Conservation (phyloP, 129 eudicot genomes). For the Rutidosis leptorrhynchoides region DNA sequence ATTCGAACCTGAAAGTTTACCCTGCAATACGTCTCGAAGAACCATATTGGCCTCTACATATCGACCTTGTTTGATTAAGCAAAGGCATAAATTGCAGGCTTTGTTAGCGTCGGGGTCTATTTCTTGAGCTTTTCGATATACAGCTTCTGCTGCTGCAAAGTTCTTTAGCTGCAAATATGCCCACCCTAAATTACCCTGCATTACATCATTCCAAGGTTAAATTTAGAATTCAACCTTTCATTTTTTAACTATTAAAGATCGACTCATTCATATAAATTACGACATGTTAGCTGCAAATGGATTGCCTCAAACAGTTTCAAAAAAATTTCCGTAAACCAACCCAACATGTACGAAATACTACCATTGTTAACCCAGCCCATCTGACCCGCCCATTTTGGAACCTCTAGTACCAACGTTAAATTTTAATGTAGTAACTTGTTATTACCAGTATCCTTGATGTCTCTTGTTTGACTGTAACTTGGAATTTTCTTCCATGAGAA, state of each 20-base stretch:
- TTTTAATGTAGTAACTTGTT: not conserved
- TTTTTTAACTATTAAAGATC: not conserved
- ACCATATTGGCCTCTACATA: slow-evolving; percentile 45
- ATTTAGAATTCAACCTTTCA: not conserved
- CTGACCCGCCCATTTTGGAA: not conserved
- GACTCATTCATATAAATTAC: not conserved
- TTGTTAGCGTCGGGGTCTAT: slow-evolving; percentile 80
- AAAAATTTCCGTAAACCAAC: no score
- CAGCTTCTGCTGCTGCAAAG: slow-evolving; percentile 63
- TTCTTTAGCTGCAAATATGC: slow-evolving; percentile 72
- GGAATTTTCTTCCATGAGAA: slow-evolving; percentile 82
- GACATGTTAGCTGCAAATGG: no score
- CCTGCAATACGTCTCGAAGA: slow-evolving; percentile 49
- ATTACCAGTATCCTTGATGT: slow-evolving; percentile 77
- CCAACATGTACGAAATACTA: not conserved
- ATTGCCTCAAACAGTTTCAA: no score
- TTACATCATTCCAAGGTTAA: slow-evolving; percentile 6
- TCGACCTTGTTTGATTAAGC: slow-evolving; percentile 56
- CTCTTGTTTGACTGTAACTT: slow-evolving; percentile 73
- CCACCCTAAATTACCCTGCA: slow-evolving; percentile 91
- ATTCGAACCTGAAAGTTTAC: slow-evolving; percentile 47
- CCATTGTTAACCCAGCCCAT: not conserved
- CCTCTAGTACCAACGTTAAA: not conserved
- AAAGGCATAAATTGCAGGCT: slow-evolving; percentile 64
- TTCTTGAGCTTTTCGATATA: slow-evolving; percentile 68